phyloP scores from a whole-genome alignment of 2,329 filamentous ascomycete genomes.

The Xylariaceae sp. region DNA sequence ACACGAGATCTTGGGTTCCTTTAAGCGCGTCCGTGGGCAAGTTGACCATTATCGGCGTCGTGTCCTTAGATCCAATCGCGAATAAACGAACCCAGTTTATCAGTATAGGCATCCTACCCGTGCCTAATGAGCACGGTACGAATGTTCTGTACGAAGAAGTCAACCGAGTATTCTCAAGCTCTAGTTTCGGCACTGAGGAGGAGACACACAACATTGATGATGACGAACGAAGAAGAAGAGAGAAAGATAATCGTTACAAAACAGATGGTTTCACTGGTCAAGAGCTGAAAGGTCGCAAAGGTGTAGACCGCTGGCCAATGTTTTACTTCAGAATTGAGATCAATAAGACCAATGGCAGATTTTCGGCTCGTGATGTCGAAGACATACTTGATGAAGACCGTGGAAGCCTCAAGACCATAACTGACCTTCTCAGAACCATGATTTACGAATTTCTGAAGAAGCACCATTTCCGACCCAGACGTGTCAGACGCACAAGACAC shows the following conservation, averaged over 20 bases:
- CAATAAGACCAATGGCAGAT: constrained; percentile 5
- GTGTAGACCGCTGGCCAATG: constrained; percentile 81
- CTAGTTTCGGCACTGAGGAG: constrained; percentile 67
- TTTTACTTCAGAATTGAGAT: constrained; percentile 71
- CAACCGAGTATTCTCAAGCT: constrained; percentile 72
- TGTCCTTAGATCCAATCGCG: constrained; percentile 67
- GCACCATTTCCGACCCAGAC: constrained; percentile 61
- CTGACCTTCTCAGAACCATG: constrained; percentile 64
- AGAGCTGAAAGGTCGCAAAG: constrained; percentile 56
- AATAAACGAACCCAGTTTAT: constrained; percentile 76
- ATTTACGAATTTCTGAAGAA: constrained; percentile 71
- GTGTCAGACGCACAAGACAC: constrained; percentile 14
- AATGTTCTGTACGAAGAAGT: constrained; percentile 72
- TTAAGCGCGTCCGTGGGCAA: constrained; percentile 61
- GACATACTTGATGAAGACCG: constrained; percentile 43
- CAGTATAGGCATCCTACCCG: constrained; percentile 67
- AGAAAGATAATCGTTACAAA: constrained; percentile 32
- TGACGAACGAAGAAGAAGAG: constrained; percentile 21
- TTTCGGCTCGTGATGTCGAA: constrained; percentile 28
- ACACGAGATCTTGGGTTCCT: constrained; percentile 61
- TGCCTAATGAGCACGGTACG: constrained; percentile 51
- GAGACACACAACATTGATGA: constrained; percentile 38
- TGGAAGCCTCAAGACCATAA: constrained; percentile 50
- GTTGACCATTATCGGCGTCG: constrained; percentile 63
- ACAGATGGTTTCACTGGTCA: constrained; percentile 45